These are phyloP conservation scores for Peronospora destructor DNA, from an alignment of 352 stramenopile genomes.

Conservation along the genomic window DNA sequence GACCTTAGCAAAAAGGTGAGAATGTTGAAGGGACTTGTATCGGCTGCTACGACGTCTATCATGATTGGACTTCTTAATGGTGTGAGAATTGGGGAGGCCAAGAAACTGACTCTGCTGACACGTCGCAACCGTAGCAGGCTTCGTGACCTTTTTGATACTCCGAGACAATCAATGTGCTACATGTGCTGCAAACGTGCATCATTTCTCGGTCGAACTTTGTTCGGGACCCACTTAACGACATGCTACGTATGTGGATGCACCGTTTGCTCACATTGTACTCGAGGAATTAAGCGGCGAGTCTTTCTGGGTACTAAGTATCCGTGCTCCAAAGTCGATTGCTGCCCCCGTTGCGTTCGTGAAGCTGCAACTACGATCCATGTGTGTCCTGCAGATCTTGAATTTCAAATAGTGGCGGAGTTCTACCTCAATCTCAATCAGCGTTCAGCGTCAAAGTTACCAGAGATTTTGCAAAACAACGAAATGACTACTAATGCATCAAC, in stretches of 20 bases:
- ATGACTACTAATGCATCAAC: constrained; percentile 17
- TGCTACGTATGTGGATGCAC: constrained; percentile 39
- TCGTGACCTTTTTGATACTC: not conserved
- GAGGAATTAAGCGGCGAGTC: constrained; percentile 34
- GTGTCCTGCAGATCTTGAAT: constrained; percentile 20
- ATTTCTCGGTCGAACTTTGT: constrained; percentile 17
- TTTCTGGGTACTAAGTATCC: constrained; percentile 26
- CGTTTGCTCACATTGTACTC: constrained; percentile 38
- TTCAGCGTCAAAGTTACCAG: not conserved
- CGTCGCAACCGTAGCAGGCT: constrained; percentile 3
- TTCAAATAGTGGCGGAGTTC: constrained; percentile 21
- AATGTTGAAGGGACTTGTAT: constrained; percentile 17
- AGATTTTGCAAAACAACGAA: not conserved
- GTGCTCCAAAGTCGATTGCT: constrained; percentile 25
- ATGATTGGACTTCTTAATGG: constrained; percentile 38
- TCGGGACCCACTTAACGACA: constrained; percentile 17
- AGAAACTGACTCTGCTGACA: constrained; percentile 44
- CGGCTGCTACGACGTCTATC: constrained; percentile 25
- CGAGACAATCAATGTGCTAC: constrained; percentile 12
- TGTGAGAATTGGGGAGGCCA: constrained; percentile 35
- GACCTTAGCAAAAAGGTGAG: constrained; percentile 32
- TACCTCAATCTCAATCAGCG: constrained; percentile 5
- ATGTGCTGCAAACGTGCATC: constrained; percentile 24
- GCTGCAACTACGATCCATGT: constrained; percentile 25
- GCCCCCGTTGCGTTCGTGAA: constrained; percentile 32